Conservation (phyloP, 257 asterid genomes). For the Solanum virginianum region DNA sequence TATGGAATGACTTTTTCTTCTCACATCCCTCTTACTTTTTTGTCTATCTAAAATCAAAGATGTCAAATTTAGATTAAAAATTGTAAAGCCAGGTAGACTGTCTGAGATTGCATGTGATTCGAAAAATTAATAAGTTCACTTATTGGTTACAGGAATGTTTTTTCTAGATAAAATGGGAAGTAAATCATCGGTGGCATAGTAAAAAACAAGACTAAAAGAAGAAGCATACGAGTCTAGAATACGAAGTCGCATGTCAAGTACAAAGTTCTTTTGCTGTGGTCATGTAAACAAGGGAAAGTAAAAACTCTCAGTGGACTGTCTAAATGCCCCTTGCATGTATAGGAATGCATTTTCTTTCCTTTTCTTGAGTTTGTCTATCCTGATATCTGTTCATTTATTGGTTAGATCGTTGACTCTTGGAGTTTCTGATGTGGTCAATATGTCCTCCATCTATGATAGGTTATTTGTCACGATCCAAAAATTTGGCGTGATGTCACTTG, state of each 20-base stretch:
- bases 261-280: background rate
- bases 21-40: background rate
- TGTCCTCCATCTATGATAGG: constrained; percentile 24
- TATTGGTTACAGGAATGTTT: background rate
- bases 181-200: background rate
- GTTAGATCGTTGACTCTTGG: background rate
- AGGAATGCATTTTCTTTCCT: background rate
- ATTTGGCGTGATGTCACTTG: too few species aligned
- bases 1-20: background rate
- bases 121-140: background rate
- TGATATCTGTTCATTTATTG: background rate
- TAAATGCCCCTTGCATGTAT: background rate
- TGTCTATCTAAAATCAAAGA: background rate
- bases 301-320: background rate
- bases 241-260: background rate
- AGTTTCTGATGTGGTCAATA: background rate
- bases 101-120: background rate
- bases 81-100: background rate
- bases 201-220: background rate
- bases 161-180: background rate
- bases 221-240: background rate
- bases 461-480: too few species aligned
- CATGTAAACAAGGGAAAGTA: background rate
- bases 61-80: background rate
- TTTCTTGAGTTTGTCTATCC: background rate